Evolutionary conservation across 306 rosid genomes (phyloP).

Genomic region (Glycine soja): DNA sequence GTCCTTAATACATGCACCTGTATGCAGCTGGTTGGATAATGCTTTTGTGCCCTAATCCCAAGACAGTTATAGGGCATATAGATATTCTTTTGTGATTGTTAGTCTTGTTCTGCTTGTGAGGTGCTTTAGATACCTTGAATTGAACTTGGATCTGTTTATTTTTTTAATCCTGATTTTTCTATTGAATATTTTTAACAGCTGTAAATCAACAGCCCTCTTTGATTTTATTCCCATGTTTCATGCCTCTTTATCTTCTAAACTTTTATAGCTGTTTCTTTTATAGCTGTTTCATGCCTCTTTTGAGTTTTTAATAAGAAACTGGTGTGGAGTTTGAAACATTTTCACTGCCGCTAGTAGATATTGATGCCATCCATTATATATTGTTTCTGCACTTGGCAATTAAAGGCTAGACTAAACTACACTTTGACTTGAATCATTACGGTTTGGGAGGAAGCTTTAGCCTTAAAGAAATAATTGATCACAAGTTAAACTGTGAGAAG

Average conservation of each 20-base stretch:
- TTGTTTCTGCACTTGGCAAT: slow-evolving; percentile 5
- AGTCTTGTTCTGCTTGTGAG: not conserved
- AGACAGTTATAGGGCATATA: slow-evolving; percentile 20
- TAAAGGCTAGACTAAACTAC: not conserved
- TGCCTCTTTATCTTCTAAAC: too few relatives aligned
- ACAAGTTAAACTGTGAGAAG: slow-evolving; percentile 12
- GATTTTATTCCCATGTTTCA: too few relatives aligned
- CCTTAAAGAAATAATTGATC: not conserved
- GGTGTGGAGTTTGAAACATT: slow-evolving; percentile 8
- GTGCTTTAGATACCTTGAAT: not conserved
- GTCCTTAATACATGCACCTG: not conserved
- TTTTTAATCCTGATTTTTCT: too few relatives aligned
- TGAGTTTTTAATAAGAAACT: not conserved
- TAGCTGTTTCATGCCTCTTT: slow-evolving; percentile 1
- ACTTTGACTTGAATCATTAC: too few relatives aligned
- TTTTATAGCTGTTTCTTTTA: not conserved
- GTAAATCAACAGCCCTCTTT: too few relatives aligned
- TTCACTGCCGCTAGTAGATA: slow-evolving; percentile 5
- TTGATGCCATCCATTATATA: slow-evolving; percentile 15
- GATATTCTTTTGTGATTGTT: slow-evolving; percentile 20
- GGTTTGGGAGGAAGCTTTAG: not conserved
- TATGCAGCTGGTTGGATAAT: slow-evolving; percentile 26
- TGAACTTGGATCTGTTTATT: too few relatives aligned
- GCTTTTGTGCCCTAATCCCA: not conserved
- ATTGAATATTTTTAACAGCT: too few relatives aligned